Conservation (phyloP, 1,139 yeast genomes). For the Lodderomyces parapsilosis region DNA sequence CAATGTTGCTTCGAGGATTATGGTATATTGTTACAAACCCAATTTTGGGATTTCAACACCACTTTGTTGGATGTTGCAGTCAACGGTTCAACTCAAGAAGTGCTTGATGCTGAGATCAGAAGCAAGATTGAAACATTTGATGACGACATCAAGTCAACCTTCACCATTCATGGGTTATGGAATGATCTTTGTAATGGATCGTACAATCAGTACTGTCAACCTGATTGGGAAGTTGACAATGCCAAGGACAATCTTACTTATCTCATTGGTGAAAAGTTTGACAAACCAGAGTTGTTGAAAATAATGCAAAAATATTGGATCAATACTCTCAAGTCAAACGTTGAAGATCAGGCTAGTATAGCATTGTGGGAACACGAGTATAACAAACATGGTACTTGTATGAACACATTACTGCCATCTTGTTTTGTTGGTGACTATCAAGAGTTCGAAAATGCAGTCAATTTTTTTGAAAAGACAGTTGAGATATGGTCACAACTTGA, state of each 20-base stretch:
- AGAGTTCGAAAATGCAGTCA: constrained; percentile 31
- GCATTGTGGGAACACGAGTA: constrained; percentile 44
- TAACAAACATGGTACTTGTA: constrained; percentile 48
- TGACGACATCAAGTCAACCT: constrained; percentile 19
- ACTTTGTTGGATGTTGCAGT: constrained; percentile 21
- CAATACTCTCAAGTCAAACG: constrained; percentile 34
- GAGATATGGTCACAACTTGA: constrained; percentile 35
- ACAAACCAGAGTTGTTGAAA: constrained; percentile 26
- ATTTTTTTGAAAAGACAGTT: constrained; percentile 33
- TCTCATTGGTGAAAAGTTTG: constrained; percentile 29
- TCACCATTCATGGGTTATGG: constrained; percentile 47
- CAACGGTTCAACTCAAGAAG: constrained; percentile 19
- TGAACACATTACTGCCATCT: constrained; percentile 37
- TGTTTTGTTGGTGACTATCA: constrained; percentile 34
- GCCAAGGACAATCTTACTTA: constrained; percentile 28
- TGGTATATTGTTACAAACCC: constrained; percentile 39
- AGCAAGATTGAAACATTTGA: constrained; percentile 9
- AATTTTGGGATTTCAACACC: constrained; percentile 41
- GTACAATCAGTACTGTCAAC: constrained; percentile 32
- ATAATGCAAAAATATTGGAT: constrained; percentile 38
- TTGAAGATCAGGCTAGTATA: constrained; percentile 23
- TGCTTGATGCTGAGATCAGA: constrained; percentile 12
- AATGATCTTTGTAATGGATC: constrained; percentile 39
- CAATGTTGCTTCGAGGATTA: constrained; percentile 34
- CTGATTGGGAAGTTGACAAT: constrained; percentile 28